These are phyloP conservation scores for Harringtonia aguacate DNA, from an alignment of 2,329 filamentous ascomycete species.

Conservation along the genomic window DNA sequence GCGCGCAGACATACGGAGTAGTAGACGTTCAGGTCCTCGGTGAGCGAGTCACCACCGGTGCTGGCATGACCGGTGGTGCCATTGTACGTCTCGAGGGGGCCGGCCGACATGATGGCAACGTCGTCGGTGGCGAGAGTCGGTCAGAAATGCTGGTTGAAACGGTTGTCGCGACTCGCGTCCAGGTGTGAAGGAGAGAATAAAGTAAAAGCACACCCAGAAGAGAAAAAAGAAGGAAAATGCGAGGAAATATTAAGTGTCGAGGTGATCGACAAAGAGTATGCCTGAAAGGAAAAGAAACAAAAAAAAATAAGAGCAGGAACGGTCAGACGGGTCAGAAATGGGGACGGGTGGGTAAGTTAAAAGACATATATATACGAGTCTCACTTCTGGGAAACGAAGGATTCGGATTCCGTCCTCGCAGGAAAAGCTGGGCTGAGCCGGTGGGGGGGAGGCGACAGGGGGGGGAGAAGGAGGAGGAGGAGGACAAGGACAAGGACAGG, in stretches of 20 bases:
- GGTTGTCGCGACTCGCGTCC: no score
- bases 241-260: background rate
- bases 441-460: no score
- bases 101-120: slow-evolving; percentile 11
- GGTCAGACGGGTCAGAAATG: background rate
- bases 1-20: slow-evolving; percentile 33
- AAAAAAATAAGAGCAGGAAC: background rate
- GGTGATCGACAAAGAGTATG: background rate
- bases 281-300: background rate
- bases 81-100: slow-evolving; percentile 29
- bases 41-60: slow-evolving; percentile 39
- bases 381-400: background rate
- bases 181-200: background rate
- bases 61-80: slow-evolving; percentile 38
- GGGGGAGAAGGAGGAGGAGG: no score
- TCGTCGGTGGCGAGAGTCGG: no score
- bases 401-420: background rate
- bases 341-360: background rate
- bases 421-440: no score
- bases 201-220: background rate
- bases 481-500: no score
- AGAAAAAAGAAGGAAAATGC: background rate
- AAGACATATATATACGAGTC: slow-evolving; percentile 1
- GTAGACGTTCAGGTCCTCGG: slow-evolving; percentile 69
- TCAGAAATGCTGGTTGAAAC: background rate